Conservation (phyloP, 202 grass and related monocot species). For the Panicum virgatum region DNA sequence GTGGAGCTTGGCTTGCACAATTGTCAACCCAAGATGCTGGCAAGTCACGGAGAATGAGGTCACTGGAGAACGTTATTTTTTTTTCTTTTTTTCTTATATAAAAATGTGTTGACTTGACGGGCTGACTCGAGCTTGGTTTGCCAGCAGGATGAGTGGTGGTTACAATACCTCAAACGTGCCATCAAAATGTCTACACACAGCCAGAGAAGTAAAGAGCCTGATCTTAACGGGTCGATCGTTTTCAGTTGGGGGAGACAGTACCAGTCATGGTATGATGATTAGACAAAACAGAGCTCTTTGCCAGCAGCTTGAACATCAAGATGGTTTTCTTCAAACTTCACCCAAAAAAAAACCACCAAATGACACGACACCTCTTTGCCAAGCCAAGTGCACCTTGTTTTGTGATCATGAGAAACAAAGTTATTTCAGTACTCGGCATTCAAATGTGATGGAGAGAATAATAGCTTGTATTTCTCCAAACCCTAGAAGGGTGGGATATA, state of each 20-base stretch:
- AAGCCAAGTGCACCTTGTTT: neutral
- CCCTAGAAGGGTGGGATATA: too few relatives aligned
- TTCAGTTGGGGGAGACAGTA: neutral
- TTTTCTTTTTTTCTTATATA: neutral
- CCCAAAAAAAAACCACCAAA: neutral
- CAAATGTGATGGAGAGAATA: too few relatives aligned
- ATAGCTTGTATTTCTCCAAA: too few relatives aligned
- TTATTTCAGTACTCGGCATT: neutral
- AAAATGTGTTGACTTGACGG: neutral
- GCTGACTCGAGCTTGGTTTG: neutral
- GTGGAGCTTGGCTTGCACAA: neutral
- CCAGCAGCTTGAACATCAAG: neutral
- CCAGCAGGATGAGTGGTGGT: too few relatives aligned
- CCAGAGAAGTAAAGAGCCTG: neutral
- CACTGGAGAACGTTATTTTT: neutral
- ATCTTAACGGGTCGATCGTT: neutral
- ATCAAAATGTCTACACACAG: too few relatives aligned
- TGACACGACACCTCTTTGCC: neutral
- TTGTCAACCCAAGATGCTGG: neutral
- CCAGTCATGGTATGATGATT: neutral
- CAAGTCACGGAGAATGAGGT: constrained; percentile 9
- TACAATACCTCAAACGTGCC: neutral
- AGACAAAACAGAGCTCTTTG: neutral
- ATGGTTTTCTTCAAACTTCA: neutral
- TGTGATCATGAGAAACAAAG: too few relatives aligned